phyloP scores from a whole-genome alignment of 257 asterid genomes.

The Apocynum venetum region DNA sequence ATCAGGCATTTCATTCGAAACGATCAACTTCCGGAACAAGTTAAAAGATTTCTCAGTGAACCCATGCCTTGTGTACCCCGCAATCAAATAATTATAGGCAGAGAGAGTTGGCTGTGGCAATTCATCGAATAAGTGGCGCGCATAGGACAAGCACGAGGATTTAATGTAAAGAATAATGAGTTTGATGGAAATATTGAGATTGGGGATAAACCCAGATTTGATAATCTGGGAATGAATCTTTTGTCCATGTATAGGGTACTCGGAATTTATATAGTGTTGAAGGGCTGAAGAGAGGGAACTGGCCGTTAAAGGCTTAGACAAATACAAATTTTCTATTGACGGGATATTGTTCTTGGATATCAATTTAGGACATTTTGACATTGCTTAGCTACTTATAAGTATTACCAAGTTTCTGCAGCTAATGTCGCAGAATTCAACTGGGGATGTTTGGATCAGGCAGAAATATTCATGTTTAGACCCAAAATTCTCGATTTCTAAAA shows the following conservation, averaged over 20 bases:
- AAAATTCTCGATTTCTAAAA: not conserved
- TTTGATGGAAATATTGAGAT: conserved; percentile 66
- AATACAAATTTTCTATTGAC: conserved; percentile 16
- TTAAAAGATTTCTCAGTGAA: conserved; percentile 36
- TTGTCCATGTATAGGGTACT: conserved; percentile 59
- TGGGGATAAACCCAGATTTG: conserved; percentile 62
- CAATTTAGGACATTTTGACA: conserved; percentile 29
- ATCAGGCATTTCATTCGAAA: conserved; percentile 54
- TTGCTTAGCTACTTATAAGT: not conserved
- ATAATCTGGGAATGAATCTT: conserved; percentile 71
- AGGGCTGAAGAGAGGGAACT: conserved; percentile 44
- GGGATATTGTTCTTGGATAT: conserved; percentile 14
- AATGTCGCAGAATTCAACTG: not conserved
- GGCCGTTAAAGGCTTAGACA: conserved; percentile 21
- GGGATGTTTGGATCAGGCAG: too few relatives aligned
- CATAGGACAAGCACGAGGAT: conserved; percentile 44
- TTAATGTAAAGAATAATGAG: conserved; percentile 53
- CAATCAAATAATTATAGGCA: conserved; percentile 78
- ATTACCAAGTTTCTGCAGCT: not conserved
- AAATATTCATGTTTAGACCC: not conserved
- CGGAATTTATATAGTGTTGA: conserved; percentile 65
- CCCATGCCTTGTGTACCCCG: conserved; percentile 63
- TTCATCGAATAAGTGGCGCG: conserved; percentile 70
- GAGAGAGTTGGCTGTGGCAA: conserved; percentile 64
- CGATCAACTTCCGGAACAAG: conserved; percentile 48